phyloP scores from a whole-genome alignment of 2,329 filamentous ascomycete genomes.

The Alternaria sp. region DNA sequence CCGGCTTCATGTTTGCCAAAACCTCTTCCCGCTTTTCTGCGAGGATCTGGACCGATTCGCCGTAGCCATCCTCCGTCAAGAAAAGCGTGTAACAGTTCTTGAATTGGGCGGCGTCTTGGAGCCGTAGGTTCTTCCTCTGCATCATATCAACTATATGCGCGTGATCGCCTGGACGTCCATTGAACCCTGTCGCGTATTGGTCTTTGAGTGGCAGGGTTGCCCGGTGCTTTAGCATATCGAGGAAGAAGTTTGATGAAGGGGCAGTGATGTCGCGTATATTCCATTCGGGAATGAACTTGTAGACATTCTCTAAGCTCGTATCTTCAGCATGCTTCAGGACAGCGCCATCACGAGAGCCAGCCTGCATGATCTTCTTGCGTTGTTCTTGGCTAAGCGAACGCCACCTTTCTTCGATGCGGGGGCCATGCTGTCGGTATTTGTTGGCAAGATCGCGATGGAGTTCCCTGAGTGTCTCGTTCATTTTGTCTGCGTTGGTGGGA shows the following conservation, averaged over 20 bases:
- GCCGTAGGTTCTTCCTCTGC: conserved; percentile 41
- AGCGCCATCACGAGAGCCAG: conserved; percentile 38
- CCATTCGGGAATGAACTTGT: conserved; percentile 53
- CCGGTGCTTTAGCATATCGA: conserved; percentile 50
- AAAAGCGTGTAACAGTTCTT: conserved; percentile 50
- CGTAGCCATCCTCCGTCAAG: conserved; percentile 45
- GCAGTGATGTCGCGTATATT: conserved; percentile 53
- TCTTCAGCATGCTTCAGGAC: conserved; percentile 49
- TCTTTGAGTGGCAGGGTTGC: conserved; percentile 30
- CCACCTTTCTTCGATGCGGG: conserved; percentile 51
- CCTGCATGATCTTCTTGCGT: conserved; percentile 46
- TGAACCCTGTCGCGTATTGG: conserved; percentile 27
- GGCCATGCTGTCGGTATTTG: conserved; percentile 49
- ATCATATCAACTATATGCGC: conserved; percentile 47
- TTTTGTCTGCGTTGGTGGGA: neutral
- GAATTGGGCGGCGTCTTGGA: conserved; percentile 24
- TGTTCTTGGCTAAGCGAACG: conserved; percentile 45
- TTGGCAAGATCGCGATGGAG: conserved; percentile 49
- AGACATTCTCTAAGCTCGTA: conserved; percentile 45
- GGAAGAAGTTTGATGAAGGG: conserved; percentile 40
- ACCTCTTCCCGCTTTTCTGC: conserved; percentile 20
- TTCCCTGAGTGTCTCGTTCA: conserved; percentile 29
- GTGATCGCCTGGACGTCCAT: conserved; percentile 46
- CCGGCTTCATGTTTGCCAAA: conserved; percentile 23
- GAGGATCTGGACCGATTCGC: conserved; percentile 40